phyloP scores from a whole-genome alignment of 2,329 filamentous ascomycete species.

The Penicillium polonicum region DNA sequence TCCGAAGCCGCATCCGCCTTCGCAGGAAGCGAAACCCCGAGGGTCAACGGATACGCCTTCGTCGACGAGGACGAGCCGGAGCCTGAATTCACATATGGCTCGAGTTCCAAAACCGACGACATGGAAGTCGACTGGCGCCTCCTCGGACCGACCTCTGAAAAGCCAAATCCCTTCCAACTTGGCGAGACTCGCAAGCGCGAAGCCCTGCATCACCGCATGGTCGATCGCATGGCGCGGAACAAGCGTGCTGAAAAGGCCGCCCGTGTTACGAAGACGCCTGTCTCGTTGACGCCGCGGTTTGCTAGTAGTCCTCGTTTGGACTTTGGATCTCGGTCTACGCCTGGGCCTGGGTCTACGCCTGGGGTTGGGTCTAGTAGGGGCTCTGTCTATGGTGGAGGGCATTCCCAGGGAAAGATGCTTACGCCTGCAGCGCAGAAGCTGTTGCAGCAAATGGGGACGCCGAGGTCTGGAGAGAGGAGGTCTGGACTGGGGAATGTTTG shows the following conservation, averaged over 20 bases:
- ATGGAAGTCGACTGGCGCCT: slow-evolving; percentile 35
- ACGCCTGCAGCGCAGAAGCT: slow-evolving; percentile 47
- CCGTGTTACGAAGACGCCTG: slow-evolving; percentile 55
- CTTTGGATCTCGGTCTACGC: slow-evolving; percentile 26
- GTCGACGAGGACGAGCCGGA: slow-evolving; percentile 71
- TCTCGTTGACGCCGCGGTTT: slow-evolving; percentile 36
- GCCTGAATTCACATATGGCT: slow-evolving; percentile 20
- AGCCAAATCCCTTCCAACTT: slow-evolving; percentile 77
- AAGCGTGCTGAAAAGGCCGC: slow-evolving; percentile 64
- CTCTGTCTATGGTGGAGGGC: slow-evolving; percentile 13
- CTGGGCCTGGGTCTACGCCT: slow-evolving; percentile 16
- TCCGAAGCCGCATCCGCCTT: slow-evolving; percentile 53
- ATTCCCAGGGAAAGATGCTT: slow-evolving; percentile 33
- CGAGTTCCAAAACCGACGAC: slow-evolving; percentile 9
- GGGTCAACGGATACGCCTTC: slow-evolving; percentile 91
- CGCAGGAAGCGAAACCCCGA: slow-evolving; percentile 73
- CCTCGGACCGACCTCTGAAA: slow-evolving; percentile 46
- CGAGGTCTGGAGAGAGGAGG: slow-evolving; percentile 20
- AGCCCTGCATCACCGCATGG: slow-evolving; percentile 78
- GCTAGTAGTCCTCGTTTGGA: slow-evolving; percentile 42
- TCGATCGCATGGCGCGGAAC: slow-evolving; percentile 73
- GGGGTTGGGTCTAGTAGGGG: slow-evolving; percentile 9
- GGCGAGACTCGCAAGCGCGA: slow-evolving; percentile 73
- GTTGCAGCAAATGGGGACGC: slow-evolving; percentile 35
- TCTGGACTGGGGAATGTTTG: slow-evolving; percentile 19